Base-by-base conservation (phyloP, 257 asterid genomes). In the Solanum tarijense region DNA sequence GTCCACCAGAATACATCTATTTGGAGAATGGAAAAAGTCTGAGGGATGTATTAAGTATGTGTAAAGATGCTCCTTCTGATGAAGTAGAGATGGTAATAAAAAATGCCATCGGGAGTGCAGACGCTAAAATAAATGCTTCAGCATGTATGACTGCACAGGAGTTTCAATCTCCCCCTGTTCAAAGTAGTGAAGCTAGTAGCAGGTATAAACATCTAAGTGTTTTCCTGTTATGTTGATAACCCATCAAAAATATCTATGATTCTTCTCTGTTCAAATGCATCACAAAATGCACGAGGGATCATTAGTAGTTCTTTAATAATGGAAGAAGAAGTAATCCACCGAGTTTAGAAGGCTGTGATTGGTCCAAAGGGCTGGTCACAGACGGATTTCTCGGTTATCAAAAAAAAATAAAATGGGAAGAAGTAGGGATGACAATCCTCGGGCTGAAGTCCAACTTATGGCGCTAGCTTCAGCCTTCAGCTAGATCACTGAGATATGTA, bases 1-100 rank as follows among this genome's bases (percentile, higher is more conserved):
- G 95, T 32, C 98, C 98, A 65, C 93, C 98, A 29, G 98, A 96
- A 55, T 94, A 93, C 86, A 94, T 95, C 18, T 93, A 89, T 91
- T 90, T 96, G 93, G 94, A 93, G 62, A 96, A 95, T 76, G 98
- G 99, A 58, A 95, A 90, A 85, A 90, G 90, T 68, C 94, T 96
- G 10, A 90, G 94, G 82, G 98, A 96, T 41, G 95, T 96, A 85
- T 87, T 96, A 83, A 92, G 90, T 74, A 94, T 92, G 38, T 96
- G 99, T 91, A 96, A 92, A 88, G 91, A 69, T 89, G 93, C 90
- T 89, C 89, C 83, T 62, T 85, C 91, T 66, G 95, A 92, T 25
- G 90, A 95, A 14, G 65, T 94, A 90, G 97, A 95, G 88, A 41
- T 79, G 43, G 94, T 91, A 25, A 94, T 97, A 79, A 87, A 85